A percentile compares a stretch with the other conserved stretches of the same genome.
These are phyloP conservation scores for Cucurbita argyrosperma DNA, from an alignment of 306 rosid species.

Conservation along the genomic window DNA sequence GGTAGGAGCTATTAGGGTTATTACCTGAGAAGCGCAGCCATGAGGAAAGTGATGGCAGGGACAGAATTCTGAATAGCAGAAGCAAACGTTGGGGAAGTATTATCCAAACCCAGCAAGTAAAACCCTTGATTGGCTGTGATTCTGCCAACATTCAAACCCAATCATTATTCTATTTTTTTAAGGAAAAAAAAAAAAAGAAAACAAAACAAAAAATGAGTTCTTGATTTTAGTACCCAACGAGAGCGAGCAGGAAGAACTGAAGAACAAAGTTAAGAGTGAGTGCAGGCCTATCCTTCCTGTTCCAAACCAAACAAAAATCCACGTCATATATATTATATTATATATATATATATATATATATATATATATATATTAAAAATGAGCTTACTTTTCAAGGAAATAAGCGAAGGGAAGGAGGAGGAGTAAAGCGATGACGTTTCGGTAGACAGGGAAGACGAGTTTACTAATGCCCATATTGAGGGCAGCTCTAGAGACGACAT, in stretches of 20 bases:
- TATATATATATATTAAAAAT: too few species aligned
- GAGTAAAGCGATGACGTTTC: constrained; percentile 75
- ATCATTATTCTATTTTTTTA: background rate
- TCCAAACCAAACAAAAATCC: background rate
- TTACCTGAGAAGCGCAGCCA: constrained; percentile 82
- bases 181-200: background rate
- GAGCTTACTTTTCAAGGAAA: constrained; percentile 59
- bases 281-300: constrained; percentile 89
- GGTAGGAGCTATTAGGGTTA: background rate
- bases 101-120: constrained; percentile 91
- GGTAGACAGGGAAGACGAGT: constrained; percentile 84
- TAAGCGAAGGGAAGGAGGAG: constrained; percentile 83
- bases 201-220: background rate
- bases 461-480: constrained; percentile 95
- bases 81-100: constrained; percentile 94
- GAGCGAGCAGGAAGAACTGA: constrained; percentile 83
- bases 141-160: constrained; percentile 18
- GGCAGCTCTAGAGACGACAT: constrained; percentile 88
- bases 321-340: too few species aligned
- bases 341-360: too few species aligned
- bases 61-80: constrained; percentile 95
- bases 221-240: constrained; percentile 46
- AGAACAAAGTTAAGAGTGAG: constrained; percentile 48
- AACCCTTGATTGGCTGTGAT: constrained; percentile 96
- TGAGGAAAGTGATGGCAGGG: constrained; percentile 92